Evolutionary conservation across 2,329 filamentous ascomycete species (phyloP), one percentile per base, ranked within the genome.

Genomic region (Rugonectria rugulosa): DNA sequence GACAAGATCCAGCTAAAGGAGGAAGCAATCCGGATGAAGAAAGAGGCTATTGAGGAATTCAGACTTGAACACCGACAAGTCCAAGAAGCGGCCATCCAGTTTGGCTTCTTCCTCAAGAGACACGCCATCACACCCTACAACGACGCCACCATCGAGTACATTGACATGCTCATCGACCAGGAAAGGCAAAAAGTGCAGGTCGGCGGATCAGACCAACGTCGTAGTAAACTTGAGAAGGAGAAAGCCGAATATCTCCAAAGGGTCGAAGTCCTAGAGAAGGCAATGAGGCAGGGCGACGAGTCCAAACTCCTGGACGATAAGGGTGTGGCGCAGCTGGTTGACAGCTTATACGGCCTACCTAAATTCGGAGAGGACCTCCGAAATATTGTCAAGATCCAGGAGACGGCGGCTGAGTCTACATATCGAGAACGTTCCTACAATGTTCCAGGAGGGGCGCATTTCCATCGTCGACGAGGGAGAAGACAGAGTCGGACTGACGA

Each of bases 51-150:
- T 2, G 32, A 59, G n/a, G 53, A 53, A 5, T 56, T 45, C 24
- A 20, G 20, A 9, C 21, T 48, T 5, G 53, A 56, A 5, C 29
- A 53, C 2, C 9, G 5, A n/a, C 38, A 50, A 19, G n/a, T 59
- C 5, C 53, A 46, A 27, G 57, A 59, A 19, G 53, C 57, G 2
- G 48, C 53, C 7, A 46, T 53, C 6, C 57, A 57, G 8, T 57
- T 59, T 43, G 53, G 43, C 1, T 43, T 59, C 11, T 57, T 57
- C 15, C 34, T 57, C 2, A 29, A 59, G 27, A 34, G 44, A 5
- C 37, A 59, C 0, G 48, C 48, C 2, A 59, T 50, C 3, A 57
- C 53, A 1, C 48, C 57, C 4, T 53, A 57, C 12, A 59, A 59
- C 6, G 48, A 57, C 5, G 57, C 43, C 1, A 53, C 53, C 1